phyloP scores from a whole-genome alignment of 768 basidiomycete genomes.

The Auricularia heimuer region DNA sequence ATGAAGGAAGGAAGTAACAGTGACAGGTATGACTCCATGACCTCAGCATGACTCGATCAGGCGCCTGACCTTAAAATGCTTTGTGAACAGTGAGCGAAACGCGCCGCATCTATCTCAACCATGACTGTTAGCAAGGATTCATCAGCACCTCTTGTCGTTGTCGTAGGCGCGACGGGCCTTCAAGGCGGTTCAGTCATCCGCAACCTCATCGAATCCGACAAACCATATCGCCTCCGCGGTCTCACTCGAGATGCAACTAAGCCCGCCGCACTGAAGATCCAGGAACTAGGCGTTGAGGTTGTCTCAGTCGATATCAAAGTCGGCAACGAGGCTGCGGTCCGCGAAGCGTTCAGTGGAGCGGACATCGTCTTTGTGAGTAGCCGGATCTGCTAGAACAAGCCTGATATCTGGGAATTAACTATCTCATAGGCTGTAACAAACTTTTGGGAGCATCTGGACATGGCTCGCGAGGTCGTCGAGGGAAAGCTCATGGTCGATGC shows the following conservation, averaged over 20 bases:
- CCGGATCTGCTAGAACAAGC: background rate
- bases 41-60: too few relatives aligned
- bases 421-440: background rate
- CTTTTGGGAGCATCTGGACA: background rate
- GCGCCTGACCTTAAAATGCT: too few relatives aligned
- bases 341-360: background rate
- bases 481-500: slow-evolving; percentile 14
- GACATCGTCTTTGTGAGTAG: background rate
- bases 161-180: slow-evolving; percentile 28
- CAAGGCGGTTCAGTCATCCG: slow-evolving; percentile 24
- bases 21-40: too few relatives aligned
- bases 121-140: too few relatives aligned
- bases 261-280: slow-evolving; percentile 16
- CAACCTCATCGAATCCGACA: slow-evolving; percentile 23
- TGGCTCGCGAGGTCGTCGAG: slow-evolving; percentile 9
- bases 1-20: too few relatives aligned
- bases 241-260: slow-evolving; percentile 23
- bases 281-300: slow-evolving; percentile 16
- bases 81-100: too few relatives aligned
- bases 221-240: slow-evolving; percentile 23
- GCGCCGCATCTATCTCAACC: too few relatives aligned
- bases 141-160: slow-evolving; percentile 15
- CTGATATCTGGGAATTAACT: background rate
- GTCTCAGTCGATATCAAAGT: slow-evolving; percentile 9
- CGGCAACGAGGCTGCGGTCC: background rate